These are phyloP conservation scores for Sungouiozyma ichnusensis DNA, from an alignment of 805 yeast genomes.

Conservation along the genomic window DNA sequence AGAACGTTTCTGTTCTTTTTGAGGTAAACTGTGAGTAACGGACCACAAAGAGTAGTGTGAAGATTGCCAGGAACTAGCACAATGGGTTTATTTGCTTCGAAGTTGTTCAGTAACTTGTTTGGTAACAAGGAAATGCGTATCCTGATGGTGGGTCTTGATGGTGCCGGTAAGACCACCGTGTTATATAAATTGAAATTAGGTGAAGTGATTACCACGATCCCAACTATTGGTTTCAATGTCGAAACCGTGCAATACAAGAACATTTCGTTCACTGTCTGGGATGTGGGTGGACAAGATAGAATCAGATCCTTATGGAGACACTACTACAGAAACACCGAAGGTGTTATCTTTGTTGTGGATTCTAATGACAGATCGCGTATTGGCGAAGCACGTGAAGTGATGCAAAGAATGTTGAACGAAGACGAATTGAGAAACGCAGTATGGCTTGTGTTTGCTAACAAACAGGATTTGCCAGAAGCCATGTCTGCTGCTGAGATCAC, in stretches of 20 bases:
- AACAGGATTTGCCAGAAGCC: constrained; percentile 98
- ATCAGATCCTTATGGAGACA: constrained; percentile 99
- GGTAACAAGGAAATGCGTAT: constrained; percentile 98
- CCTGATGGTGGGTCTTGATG: constrained; percentile 96
- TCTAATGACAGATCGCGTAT: constrained; percentile 97
- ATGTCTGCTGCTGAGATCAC: constrained; percentile 98
- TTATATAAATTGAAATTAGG: constrained; percentile 90
- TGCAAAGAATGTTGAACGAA: constrained; percentile 97
- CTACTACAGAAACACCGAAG: constrained; percentile 97
- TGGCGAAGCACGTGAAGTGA: constrained; percentile 94
- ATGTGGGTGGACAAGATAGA: constrained; percentile 99
- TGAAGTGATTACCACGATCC: constrained; percentile 92
- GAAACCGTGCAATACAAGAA: constrained; percentile 96
- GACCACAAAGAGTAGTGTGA: neutral
- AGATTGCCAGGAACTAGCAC: constrained; percentile 9
- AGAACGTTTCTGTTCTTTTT: neutral
- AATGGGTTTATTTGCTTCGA: constrained; percentile 96
- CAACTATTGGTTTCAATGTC: constrained; percentile 95
- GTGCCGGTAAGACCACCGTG: constrained; percentile 97
- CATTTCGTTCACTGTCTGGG: constrained; percentile 96
- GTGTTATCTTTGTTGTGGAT: constrained; percentile 95
- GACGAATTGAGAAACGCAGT: constrained; percentile 96
- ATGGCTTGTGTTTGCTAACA: constrained; percentile 92
- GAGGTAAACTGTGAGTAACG: neutral
- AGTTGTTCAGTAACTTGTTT: constrained; percentile 87